These are phyloP conservation scores for Chlorophyllum brunneum DNA, from an alignment of 768 basidiomycete species.

Conservation along the genomic window DNA sequence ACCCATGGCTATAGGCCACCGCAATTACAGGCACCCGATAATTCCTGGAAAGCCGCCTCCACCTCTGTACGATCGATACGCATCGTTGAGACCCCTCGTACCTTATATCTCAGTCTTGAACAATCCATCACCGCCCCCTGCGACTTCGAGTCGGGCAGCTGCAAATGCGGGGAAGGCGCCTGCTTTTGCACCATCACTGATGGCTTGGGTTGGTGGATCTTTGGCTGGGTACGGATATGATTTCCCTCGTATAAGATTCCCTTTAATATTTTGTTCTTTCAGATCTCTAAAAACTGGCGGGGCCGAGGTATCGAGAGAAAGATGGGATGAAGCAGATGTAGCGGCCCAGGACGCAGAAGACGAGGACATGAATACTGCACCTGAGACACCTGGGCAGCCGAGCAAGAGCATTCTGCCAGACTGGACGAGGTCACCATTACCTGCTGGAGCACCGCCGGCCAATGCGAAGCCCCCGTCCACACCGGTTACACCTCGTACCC, in stretches of 20 bases:
- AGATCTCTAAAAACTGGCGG: slow-evolving; percentile 88
- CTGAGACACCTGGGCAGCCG: slow-evolving; percentile 20
- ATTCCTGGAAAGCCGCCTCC: slow-evolving; percentile 35
- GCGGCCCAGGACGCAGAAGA: slow-evolving; percentile 40
- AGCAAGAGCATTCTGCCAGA: slow-evolving; percentile 62
- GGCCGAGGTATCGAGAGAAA: slow-evolving; percentile 75
- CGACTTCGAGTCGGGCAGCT: slow-evolving; percentile 45
- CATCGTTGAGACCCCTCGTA: slow-evolving; percentile 63
- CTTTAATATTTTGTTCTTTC: slow-evolving; percentile 4
- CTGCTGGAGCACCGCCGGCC: slow-evolving; percentile 64
- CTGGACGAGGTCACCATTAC: slow-evolving; percentile 70
- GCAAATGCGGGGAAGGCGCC: slow-evolving; percentile 82
- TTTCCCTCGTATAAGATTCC: background rate
- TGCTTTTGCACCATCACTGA: slow-evolving; percentile 73
- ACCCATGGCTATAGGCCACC: slow-evolving; percentile 6
- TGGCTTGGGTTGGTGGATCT: slow-evolving; percentile 93
- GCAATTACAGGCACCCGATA: slow-evolving; percentile 26
- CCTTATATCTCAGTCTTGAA: slow-evolving; percentile 81
- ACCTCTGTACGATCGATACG: slow-evolving; percentile 71
- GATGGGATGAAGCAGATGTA: slow-evolving; percentile 72
- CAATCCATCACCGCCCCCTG: slow-evolving; percentile 62
- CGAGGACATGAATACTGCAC: slow-evolving; percentile 12
- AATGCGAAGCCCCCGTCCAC: slow-evolving; percentile 15
- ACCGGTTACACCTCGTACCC: background rate
- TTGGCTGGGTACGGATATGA: slow-evolving; percentile 68